phyloP scores from a whole-genome alignment of 768 basidiomycete species.

The Pisolithus sp. region DNA sequence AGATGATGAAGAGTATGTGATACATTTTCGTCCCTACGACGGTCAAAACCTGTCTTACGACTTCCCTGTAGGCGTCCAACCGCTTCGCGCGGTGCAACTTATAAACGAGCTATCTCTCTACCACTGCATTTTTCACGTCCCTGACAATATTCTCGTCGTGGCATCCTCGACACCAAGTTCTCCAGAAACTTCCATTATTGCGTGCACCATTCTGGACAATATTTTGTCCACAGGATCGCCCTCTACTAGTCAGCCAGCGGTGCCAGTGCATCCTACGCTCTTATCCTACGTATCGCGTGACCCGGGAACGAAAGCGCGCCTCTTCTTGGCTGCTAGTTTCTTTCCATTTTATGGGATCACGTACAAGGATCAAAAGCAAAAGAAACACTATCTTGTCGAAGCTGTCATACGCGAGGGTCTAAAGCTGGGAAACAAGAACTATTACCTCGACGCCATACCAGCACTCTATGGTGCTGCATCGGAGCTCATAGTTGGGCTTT shows the following conservation, averaged over 20 bases:
- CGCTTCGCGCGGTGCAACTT: slow-evolving; percentile 66
- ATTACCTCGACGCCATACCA: slow-evolving; percentile 73
- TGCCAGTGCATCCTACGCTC: slow-evolving; percentile 42
- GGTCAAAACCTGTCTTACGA: slow-evolving; percentile 2
- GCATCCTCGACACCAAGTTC: slow-evolving; percentile 41
- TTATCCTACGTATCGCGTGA: slow-evolving; percentile 25
- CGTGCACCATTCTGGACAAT: slow-evolving; percentile 51
- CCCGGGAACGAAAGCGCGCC: slow-evolving; percentile 39
- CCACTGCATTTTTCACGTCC: slow-evolving; percentile 55
- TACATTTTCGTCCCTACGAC: neutral
- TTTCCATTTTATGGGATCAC: slow-evolving; percentile 60
- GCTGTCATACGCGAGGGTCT: slow-evolving; percentile 76
- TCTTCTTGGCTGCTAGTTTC: slow-evolving; percentile 78
- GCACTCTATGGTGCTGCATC: slow-evolving; percentile 50
- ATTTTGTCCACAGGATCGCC: slow-evolving; percentile 31
- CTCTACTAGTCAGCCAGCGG: slow-evolving; percentile 22
- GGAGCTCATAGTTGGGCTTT: slow-evolving; percentile 32
- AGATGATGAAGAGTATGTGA: slow-evolving; percentile 82
- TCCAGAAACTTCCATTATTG: slow-evolving; percentile 41
- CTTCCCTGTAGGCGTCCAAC: slow-evolving; percentile 55
- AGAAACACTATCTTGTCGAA: slow-evolving; percentile 50
- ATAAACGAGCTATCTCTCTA: slow-evolving; percentile 72
- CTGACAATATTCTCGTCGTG: slow-evolving; percentile 34
- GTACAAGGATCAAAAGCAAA: slow-evolving; percentile 62
- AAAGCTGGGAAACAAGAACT: slow-evolving; percentile 74